These are phyloP conservation scores for Phoenix dactylifera DNA, from an alignment of 176 grass and related monocot species.

Conservation along the genomic window DNA sequence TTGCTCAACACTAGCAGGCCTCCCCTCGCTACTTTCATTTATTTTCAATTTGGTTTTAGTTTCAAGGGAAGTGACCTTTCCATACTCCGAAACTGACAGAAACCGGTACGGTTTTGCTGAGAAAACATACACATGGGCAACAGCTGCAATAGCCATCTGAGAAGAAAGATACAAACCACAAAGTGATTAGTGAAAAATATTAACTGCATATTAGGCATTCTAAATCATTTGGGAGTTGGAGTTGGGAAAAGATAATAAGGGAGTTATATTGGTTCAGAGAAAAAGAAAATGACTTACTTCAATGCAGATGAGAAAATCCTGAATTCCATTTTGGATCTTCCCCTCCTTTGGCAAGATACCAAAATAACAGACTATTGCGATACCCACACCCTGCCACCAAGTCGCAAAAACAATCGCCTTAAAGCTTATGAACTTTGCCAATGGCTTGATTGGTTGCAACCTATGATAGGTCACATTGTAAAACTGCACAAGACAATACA, in stretches of 20 bases:
- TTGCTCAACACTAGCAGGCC: constrained; percentile 26
- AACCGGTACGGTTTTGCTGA: constrained; percentile 40
- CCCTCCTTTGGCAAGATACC: constrained; percentile 53
- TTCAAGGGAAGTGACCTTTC: constrained; percentile 28
- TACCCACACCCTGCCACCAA: constrained; percentile 83
- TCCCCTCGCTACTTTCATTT: constrained; percentile 9
- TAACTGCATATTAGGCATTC: too few relatives aligned
- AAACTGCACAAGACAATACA: constrained; percentile 90
- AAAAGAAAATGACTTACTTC: constrained; percentile 42
- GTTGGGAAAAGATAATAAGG: too few relatives aligned
- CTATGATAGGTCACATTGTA: constrained; percentile 65
- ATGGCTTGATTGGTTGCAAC: constrained; percentile 56
- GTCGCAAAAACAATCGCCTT: constrained; percentile 98
- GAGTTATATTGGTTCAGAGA: too few relatives aligned
- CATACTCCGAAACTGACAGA: constrained; percentile 20
- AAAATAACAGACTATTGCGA: constrained; percentile 64
- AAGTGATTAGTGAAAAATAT: background rate
- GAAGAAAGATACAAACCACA: constrained; percentile 7
- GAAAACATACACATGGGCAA: constrained; percentile 69
- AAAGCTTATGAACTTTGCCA: constrained; percentile 96
- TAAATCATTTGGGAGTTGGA: too few relatives aligned
- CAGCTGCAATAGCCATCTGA: constrained; percentile 77
- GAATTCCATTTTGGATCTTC: constrained; percentile 68
- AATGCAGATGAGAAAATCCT: constrained; percentile 85
- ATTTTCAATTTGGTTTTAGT: constrained; percentile 36